A percentile compares a stretch with the other conserved stretches of the same genome.
Conservation (phyloP, 139 green algal species). For the Chlorella vulgaris region DNA sequence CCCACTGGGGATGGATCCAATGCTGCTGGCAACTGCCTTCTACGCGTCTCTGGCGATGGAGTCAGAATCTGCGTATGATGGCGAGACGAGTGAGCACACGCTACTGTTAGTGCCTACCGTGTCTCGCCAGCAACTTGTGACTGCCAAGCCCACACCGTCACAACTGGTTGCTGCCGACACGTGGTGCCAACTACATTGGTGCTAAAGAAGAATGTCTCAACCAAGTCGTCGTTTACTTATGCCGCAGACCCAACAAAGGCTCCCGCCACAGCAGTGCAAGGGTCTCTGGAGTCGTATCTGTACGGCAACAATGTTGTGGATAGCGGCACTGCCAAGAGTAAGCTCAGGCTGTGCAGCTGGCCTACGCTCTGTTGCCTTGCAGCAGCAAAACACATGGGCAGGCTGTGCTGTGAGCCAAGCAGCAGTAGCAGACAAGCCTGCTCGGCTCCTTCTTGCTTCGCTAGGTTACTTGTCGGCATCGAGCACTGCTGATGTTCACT, state of each 20-base stretch:
- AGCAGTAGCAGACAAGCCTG: too few relatives aligned
- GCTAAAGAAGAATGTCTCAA: too few relatives aligned
- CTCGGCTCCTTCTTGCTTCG: too few relatives aligned
- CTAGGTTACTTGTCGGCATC: too few relatives aligned
- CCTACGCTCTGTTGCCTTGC: not conserved
- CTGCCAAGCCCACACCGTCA: too few relatives aligned
- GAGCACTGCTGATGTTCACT: too few relatives aligned
- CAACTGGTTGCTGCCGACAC: too few relatives aligned
- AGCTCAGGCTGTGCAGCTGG: not conserved
- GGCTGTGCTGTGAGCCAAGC: too few relatives aligned
- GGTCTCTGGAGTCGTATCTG: slow-evolving; percentile 17
- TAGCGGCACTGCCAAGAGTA: not conserved
- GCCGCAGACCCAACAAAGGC: not conserved
- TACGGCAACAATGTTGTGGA: slow-evolving; percentile 31
- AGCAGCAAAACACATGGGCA: not conserved
- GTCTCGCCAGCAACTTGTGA: too few relatives aligned
- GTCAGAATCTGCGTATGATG: not conserved
- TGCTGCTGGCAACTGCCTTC: slow-evolving; percentile 12
- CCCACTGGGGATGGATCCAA: slow-evolving; percentile 22
- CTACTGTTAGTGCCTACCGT: too few relatives aligned
- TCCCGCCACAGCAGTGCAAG: not conserved
- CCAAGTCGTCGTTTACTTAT: too few relatives aligned
- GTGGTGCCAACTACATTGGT: too few relatives aligned
- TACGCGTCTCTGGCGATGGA: slow-evolving; percentile 3
- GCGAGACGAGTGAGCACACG: not conserved